Percentiles rank a stretch among this genome's conserved stretches.
Evolutionary conservation across 495 filamentous ascomycete genomes (phyloP).

Genomic region (Aspergillus kassunensis): DNA sequence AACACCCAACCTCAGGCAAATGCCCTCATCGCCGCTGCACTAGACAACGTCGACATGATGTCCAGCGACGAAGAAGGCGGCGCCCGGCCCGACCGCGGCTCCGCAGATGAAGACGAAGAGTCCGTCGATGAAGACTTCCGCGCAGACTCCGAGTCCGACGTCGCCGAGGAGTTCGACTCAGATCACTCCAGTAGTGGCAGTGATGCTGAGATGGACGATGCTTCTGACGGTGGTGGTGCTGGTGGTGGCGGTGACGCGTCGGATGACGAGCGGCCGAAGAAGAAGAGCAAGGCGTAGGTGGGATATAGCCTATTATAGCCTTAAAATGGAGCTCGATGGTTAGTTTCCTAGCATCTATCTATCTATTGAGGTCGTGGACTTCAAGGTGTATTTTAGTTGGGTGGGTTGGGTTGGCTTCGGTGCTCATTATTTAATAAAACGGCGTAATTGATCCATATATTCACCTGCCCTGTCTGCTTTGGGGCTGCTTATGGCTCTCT

Average conservation of each 20-base stretch:
- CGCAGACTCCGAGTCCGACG: slow-evolving; percentile 84
- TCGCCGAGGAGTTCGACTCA: slow-evolving; percentile 93
- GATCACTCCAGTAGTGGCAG: slow-evolving; percentile 80
- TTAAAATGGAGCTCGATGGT: too few relatives aligned
- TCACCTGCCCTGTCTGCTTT: too few relatives aligned
- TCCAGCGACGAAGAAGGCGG: slow-evolving; percentile 82
- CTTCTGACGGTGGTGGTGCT: slow-evolving; percentile 46
- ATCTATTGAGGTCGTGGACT: too few relatives aligned
- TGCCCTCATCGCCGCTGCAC: slow-evolving; percentile 72
- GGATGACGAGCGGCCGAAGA: slow-evolving; percentile 55
- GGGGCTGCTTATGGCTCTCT: too few relatives aligned
- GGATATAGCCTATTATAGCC: too few relatives aligned
- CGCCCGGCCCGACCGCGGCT: slow-evolving; percentile 71
- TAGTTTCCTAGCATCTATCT: too few relatives aligned
- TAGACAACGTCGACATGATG: slow-evolving; percentile 70
- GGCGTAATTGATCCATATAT: too few relatives aligned
- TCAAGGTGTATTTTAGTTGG: too few relatives aligned
- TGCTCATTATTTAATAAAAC: too few relatives aligned
- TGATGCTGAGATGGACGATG: slow-evolving; percentile 61
- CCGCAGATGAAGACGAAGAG: slow-evolving; percentile 93
- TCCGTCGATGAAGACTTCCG: slow-evolving; percentile 95
- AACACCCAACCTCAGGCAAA: slow-evolving; percentile 29
- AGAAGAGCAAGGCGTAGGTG: slow-evolving; percentile 64
- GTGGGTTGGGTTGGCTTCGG: too few relatives aligned
- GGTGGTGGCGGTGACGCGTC: slow-evolving; percentile 35